These are phyloP conservation scores for Phyllosticta citriasiana DNA, from an alignment of 2,329 filamentous ascomycete species.

Conservation along the genomic window DNA sequence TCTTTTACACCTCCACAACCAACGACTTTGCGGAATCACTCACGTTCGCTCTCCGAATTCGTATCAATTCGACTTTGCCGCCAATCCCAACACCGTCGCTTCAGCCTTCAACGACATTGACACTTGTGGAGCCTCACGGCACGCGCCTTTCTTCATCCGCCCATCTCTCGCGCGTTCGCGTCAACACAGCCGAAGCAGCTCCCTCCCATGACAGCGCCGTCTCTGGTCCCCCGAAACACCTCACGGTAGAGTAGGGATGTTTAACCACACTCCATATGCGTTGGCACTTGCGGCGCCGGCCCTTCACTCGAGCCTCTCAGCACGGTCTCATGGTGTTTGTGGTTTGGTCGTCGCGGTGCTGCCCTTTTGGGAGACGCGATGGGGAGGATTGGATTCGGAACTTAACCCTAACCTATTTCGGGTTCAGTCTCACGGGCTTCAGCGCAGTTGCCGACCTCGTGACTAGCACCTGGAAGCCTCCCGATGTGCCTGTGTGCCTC, in stretches of 20 bases:
- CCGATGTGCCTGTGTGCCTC: slow-evolving; percentile 12
- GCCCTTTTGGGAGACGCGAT: slow-evolving; percentile 17
- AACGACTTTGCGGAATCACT: slow-evolving; percentile 5
- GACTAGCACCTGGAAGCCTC: slow-evolving; percentile 46
- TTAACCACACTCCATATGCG: slow-evolving; percentile 34
- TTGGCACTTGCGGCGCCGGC: slow-evolving; percentile 27
- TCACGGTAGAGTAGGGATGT: slow-evolving; percentile 45
- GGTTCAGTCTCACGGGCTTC: slow-evolving; percentile 39
- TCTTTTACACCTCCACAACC: slow-evolving; percentile 2
- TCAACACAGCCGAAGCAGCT: slow-evolving; percentile 42
- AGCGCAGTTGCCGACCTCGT: slow-evolving; percentile 56
- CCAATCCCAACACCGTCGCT: not conserved
- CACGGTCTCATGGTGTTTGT: slow-evolving; percentile 41
- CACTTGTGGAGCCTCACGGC: slow-evolving; percentile 18
- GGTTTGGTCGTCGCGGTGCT: slow-evolving; percentile 25
- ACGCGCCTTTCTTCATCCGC: slow-evolving; percentile 11
- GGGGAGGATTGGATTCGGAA: slow-evolving; percentile 64
- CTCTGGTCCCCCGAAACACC: slow-evolving; percentile 54
- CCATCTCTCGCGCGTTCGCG: slow-evolving; percentile 24
- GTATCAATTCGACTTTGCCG: not conserved
- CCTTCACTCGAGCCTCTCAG: slow-evolving; percentile 53
- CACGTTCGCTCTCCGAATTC: not conserved
- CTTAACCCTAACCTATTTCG: slow-evolving; percentile 90
- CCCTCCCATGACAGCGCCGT: slow-evolving; percentile 70
- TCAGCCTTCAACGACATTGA: slow-evolving; percentile 21